phyloP scores from a whole-genome alignment of 176 grass and related monocot species.

The Eremochloa ophiuroides region DNA sequence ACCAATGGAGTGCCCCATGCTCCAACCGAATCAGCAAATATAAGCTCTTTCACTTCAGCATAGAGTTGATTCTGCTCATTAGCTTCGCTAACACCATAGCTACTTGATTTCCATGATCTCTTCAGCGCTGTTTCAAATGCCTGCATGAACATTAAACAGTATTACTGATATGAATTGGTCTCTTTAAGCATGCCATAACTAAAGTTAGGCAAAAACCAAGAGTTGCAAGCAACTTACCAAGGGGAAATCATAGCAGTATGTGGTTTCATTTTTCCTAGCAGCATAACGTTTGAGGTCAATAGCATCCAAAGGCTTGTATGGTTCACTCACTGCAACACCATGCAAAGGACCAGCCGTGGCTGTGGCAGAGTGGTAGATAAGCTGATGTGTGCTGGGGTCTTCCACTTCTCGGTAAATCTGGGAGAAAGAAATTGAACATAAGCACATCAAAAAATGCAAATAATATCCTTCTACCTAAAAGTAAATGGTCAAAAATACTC shows the following conservation, averaged over 20 bases:
- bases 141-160: slow-evolving; percentile 46
- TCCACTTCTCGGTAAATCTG: slow-evolving; percentile 97
- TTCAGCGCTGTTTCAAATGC: slow-evolving; percentile 94
- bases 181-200: slow-evolving; percentile 23
- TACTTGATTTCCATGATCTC: slow-evolving; percentile 63
- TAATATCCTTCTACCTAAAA: not conserved
- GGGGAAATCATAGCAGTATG: slow-evolving; percentile 98
- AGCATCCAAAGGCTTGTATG: slow-evolving; percentile 63
- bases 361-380: slow-evolving; percentile 69
- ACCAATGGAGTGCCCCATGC: slow-evolving; percentile 76
- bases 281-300: slow-evolving; percentile 81
- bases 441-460: not conserved
- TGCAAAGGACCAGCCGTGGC: slow-evolving; percentile 63
- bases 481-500: not conserved
- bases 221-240: slow-evolving; percentile 52
- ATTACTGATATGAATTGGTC: slow-evolving; percentile 11
- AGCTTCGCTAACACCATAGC: slow-evolving; percentile 34
- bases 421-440: slow-evolving; percentile 16
- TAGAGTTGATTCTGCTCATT: slow-evolving; percentile 45
- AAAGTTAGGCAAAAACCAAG: not conserved
- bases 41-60: slow-evolving; percentile 70
- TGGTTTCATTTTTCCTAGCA: slow-evolving; percentile 90
- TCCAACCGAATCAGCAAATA: slow-evolving; percentile 64
- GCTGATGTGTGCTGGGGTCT: slow-evolving; percentile 54
- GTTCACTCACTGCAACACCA: slow-evolving; percentile 63